Base-by-base conservation (phyloP, 2,329 filamentous ascomycete species). In the Arthroderma sp. region DNA sequence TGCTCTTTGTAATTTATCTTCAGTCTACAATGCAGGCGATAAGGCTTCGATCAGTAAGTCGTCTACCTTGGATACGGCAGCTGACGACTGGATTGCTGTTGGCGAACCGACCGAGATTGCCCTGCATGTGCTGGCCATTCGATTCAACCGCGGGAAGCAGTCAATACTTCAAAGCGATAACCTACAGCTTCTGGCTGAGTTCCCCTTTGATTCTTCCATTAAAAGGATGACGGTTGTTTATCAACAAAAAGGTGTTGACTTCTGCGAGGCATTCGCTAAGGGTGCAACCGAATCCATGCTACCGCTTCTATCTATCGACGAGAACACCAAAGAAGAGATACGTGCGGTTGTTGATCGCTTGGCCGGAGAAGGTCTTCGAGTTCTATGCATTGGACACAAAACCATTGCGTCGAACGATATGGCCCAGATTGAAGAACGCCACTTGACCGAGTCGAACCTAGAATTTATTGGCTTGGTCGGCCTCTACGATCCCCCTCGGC, bases 401-500 rank as follows among this genome's bases (percentile, higher is more conserved):
- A 49, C 53, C 5, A 44, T 50, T 9, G 47, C 61, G 28, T 43
- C 63, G 47, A 58, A 63, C 2, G 62, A 64, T 34, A 64, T 72
- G 32, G 65, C 61, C 42, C 61, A 68, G 40, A 65, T 73, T 31
- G 58, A 72, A 7, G 63, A 73, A 4, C 80, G 84, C 6, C 58
- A 64, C 6, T 59, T 66, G 2, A 72, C 85, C 11, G 84, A 88
- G 57, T 63, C 65, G 27, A 68, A 73, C 34, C 73, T 91, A 32
- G 72, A 72, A 2, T 82, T 88, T 46, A 72, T 84, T 4, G 86
- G 86, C 10, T 74, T 93, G 4, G 79, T 81, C 30, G 85, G 84
- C 44, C 81, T 89, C 54, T 87, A 88, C 61, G 84, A 91, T 52
- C 84, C 84, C 6, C 84, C 84, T 41, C 82, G 84, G 4, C 73